Evolutionary conservation across 2,329 filamentous ascomycete species (phyloP).

Genomic region (Xylariaceae sp.): DNA sequence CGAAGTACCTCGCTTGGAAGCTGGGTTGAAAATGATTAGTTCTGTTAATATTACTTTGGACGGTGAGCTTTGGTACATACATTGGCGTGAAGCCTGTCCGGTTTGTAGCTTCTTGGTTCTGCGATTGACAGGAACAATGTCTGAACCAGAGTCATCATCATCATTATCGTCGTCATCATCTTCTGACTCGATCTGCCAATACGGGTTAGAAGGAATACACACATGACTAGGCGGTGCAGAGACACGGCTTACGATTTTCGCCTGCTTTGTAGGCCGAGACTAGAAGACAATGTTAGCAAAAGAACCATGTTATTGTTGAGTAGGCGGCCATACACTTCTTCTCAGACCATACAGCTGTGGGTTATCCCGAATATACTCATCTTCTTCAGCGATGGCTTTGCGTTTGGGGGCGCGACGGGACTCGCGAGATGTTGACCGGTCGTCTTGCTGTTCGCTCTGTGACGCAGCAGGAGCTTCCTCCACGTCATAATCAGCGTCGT

Average conservation of each 20-base stretch:
- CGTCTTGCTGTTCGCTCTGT: slow-evolving; percentile 45
- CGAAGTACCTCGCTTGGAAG: slow-evolving; percentile 57
- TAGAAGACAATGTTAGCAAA: slow-evolving; percentile 36
- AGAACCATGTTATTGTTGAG: slow-evolving; percentile 9
- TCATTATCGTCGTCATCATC: slow-evolving; percentile 40
- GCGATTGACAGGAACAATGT: slow-evolving; percentile 52
- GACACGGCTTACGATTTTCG: slow-evolving; percentile 48
- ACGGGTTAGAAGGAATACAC: slow-evolving; percentile 9
- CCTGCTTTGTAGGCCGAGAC: slow-evolving; percentile 53
- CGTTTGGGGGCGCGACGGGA: slow-evolving; percentile 68
- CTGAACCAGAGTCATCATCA: slow-evolving; percentile 67
- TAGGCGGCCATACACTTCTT: slow-evolving; percentile 66
- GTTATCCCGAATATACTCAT: slow-evolving; percentile 82
- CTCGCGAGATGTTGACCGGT: slow-evolving; percentile 64
- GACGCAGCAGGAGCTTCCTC: slow-evolving; percentile 52
- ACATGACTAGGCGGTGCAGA: not conserved
- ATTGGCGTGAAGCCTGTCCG: slow-evolving; percentile 53
- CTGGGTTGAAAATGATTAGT: slow-evolving; percentile 34
- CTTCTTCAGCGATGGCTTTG: slow-evolving; percentile 62
- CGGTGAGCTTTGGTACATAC: slow-evolving; percentile 40
- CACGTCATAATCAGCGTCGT: slow-evolving; percentile 73
- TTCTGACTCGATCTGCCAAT: slow-evolving; percentile 41
- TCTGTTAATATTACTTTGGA: slow-evolving; percentile 5
- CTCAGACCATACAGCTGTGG: slow-evolving; percentile 92
- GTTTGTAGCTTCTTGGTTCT: slow-evolving; percentile 67